Percentiles rank a stretch among this genome's conserved stretches.
Conservation (phyloP, 1,284 basidiomycete genomes). For the Mycena sp. region DNA sequence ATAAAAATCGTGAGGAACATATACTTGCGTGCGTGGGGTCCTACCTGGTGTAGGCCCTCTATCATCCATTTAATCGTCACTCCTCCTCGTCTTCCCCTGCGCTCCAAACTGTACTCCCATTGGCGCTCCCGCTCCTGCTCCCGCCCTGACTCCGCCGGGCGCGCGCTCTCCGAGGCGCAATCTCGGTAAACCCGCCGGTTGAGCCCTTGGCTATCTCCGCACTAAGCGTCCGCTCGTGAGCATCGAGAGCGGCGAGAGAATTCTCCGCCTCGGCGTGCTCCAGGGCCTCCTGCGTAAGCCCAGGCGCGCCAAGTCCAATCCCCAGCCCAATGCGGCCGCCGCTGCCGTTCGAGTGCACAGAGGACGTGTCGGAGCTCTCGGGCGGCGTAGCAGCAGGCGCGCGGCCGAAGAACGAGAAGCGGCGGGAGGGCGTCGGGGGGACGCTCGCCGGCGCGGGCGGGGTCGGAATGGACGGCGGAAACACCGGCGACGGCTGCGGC, state of each 20-base stretch:
- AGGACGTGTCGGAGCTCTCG: slow-evolving; percentile 60
- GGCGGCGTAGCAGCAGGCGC: slow-evolving; percentile 31
- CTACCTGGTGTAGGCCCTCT: slow-evolving; percentile 17
- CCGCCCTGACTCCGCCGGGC: slow-evolving; percentile 66
- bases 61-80: neutral
- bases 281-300: slow-evolving; percentile 78
- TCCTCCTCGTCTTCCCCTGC: slow-evolving; percentile 64
- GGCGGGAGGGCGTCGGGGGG: slow-evolving; percentile 50
- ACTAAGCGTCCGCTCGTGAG: slow-evolving; percentile 76
- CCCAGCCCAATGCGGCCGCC: slow-evolving; percentile 51
- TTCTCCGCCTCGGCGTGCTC: slow-evolving; percentile 82
- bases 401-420: slow-evolving; percentile 80
- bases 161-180: slow-evolving; percentile 61
- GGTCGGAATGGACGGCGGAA: slow-evolving; percentile 50
- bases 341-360: slow-evolving; percentile 55
- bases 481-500: slow-evolving; percentile 53
- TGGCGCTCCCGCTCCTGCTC: slow-evolving; percentile 57
- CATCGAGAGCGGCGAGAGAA: slow-evolving; percentile 78
- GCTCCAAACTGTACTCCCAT: slow-evolving; percentile 85
- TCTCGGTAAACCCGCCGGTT: slow-evolving; percentile 82
- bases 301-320: slow-evolving; percentile 48
- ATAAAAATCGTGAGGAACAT: slow-evolving; percentile 23
- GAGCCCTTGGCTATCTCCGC: slow-evolving; percentile 81
- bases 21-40: slow-evolving; percentile 12
- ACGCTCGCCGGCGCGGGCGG: slow-evolving; percentile 48